These are phyloP conservation scores for Emericellopsis terricola DNA, from an alignment of 495 filamentous ascomycete genomes.

Conservation along the genomic window DNA sequence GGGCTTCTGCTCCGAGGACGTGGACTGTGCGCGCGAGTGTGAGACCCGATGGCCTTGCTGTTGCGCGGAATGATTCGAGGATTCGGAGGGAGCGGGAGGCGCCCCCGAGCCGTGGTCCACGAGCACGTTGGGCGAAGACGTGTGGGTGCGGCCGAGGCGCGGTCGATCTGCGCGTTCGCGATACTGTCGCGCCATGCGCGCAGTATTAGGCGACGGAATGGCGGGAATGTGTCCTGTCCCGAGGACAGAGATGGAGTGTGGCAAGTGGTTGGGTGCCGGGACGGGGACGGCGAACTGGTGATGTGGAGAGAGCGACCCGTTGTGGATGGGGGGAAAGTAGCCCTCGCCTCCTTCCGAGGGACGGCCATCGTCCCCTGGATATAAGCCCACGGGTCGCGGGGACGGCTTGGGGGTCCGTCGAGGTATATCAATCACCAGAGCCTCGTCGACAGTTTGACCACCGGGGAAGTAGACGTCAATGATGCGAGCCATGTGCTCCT, in stretches of 20 bases:
- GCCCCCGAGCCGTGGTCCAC: constrained; percentile 15
- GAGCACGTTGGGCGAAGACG: constrained; percentile 63
- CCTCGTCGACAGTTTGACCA: constrained; percentile 80
- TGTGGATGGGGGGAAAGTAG: constrained; percentile 75
- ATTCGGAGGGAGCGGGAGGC: background rate
- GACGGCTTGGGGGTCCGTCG: constrained; percentile 75
- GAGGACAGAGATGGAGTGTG: constrained; percentile 56
- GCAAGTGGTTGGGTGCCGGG: constrained; percentile 10
- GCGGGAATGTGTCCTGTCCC: constrained; percentile 62
- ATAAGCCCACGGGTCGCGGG: constrained; percentile 34
- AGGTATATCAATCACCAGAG: constrained; percentile 79
- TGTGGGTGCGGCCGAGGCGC: constrained; percentile 48
- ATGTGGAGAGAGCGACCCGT: constrained; percentile 28
- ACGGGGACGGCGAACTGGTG: constrained; percentile 15
- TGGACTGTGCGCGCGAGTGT: constrained; percentile 31
- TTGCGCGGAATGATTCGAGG: constrained; percentile 4
- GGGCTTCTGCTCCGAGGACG: constrained; percentile 21
- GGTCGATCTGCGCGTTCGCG: constrained; percentile 27
- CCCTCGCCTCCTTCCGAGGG: constrained; percentile 60
- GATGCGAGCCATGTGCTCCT: constrained; percentile 63
- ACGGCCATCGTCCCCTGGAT: constrained; percentile 38
- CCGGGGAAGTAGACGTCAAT: constrained; percentile 78
- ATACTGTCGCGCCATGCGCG: constrained; percentile 14
- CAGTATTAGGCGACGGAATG: constrained; percentile 66
- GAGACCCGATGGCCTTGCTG: background rate